Percentiles rank a stretch among this genome's conserved stretches.
phyloP scores from a whole-genome alignment of 1,284 basidiomycete species.

The Ustilago esculenta region DNA sequence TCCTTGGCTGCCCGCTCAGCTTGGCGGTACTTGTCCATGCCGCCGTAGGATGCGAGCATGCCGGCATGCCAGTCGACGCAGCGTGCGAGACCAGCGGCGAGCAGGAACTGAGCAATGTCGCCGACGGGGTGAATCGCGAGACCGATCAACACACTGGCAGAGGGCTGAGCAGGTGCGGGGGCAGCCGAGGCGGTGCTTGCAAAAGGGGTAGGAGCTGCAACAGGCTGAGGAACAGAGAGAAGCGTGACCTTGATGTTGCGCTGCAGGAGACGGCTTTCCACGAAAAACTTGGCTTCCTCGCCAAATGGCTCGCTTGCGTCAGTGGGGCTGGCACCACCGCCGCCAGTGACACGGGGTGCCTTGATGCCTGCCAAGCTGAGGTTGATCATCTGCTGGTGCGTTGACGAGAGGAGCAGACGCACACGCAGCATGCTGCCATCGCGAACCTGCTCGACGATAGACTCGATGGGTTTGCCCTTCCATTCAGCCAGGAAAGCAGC shows the following conservation, averaged over 20 bases:
- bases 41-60: slow-evolving; percentile 76
- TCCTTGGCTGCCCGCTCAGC: slow-evolving; percentile 88
- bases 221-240: slow-evolving; percentile 77
- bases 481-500: slow-evolving; percentile 87
- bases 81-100: slow-evolving; percentile 84
- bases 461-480: slow-evolving; percentile 88
- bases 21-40: slow-evolving; percentile 74
- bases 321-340: slow-evolving; percentile 51
- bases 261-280: slow-evolving; percentile 90
- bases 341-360: slow-evolving; percentile 54
- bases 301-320: slow-evolving; percentile 60
- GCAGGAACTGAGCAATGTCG: slow-evolving; percentile 90
- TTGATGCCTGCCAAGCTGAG: slow-evolving; percentile 65
- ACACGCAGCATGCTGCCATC: slow-evolving; percentile 91
- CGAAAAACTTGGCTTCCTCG: slow-evolving; percentile 88
- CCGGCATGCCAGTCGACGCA: slow-evolving; percentile 98
- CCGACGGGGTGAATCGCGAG: slow-evolving; percentile 90
- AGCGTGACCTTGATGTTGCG: slow-evolving; percentile 85
- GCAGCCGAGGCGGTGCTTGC: slow-evolving; percentile 71
- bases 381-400: slow-evolving; percentile 86
- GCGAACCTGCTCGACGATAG: slow-evolving; percentile 89
- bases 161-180: slow-evolving; percentile 68
- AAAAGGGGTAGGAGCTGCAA: slow-evolving; percentile 76
- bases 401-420: slow-evolving; percentile 85
- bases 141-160: slow-evolving; percentile 84